phyloP scores from a whole-genome alignment of 495 filamentous ascomycete genomes.

The Podospora pseudopauciseta region DNA sequence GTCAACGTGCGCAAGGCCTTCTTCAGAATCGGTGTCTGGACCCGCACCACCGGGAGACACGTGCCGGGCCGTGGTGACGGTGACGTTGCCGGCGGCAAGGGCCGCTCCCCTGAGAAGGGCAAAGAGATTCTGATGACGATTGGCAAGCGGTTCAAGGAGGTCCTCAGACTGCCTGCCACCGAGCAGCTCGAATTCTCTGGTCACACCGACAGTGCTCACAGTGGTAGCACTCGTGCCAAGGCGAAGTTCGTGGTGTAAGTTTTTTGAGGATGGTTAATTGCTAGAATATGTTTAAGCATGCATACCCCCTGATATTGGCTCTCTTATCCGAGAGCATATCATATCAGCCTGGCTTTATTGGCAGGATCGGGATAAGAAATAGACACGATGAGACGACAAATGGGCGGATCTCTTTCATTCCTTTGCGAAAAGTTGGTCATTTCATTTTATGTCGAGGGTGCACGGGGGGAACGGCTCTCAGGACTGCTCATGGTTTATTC shows the following conservation, averaged over 20 bases:
- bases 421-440: not conserved
- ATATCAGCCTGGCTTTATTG: not conserved
- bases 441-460: not conserved
- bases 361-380: not conserved
- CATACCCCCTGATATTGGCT: not conserved
- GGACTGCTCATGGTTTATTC: conserved; percentile 4
- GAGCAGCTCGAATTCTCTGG: conserved; percentile 92
- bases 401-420: not conserved
- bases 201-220: conserved; percentile 89
- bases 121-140: conserved; percentile 78
- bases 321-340: not conserved
- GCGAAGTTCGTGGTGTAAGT: conserved; percentile 81
- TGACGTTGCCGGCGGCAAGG: conserved; percentile 63
- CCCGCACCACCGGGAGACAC: conserved; percentile 80
- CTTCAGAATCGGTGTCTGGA: conserved; percentile 93
- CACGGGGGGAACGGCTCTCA: not conserved
- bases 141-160: conserved; percentile 84
- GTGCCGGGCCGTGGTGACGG: conserved; percentile 70
- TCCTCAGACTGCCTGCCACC: conserved; percentile 67
- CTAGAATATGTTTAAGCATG: not conserved
- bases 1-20: conserved; percentile 98
- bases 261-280: not conserved
- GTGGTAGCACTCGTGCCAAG: conserved; percentile 90
- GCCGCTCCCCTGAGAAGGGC: conserved; percentile 70
- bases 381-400: not conserved